Conservation (phyloP, 2,329 filamentous ascomycete genomes). For the Metarhizium anisopliae region DNA sequence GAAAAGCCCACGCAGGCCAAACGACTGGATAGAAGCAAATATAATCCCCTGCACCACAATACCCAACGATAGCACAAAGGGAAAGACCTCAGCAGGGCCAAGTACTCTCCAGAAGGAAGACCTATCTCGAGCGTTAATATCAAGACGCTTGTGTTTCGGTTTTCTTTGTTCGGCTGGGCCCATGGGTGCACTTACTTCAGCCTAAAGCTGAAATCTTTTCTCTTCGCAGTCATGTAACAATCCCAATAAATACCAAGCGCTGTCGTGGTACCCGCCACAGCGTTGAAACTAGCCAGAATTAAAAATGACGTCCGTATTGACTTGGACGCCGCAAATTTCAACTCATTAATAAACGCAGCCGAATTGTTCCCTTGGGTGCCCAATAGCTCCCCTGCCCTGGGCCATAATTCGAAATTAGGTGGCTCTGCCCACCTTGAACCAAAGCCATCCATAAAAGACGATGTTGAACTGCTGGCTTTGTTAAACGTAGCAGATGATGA, state of each 20-base stretch:
- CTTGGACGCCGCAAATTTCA: conserved; percentile 43
- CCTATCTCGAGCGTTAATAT: conserved; percentile 14
- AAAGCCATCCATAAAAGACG: conserved; percentile 1
- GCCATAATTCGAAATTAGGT: conserved; percentile 8
- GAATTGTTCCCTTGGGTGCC: conserved; percentile 31
- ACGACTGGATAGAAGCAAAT: conserved; percentile 48
- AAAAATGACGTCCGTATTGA: conserved; percentile 53
- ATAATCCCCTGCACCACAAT: conserved; percentile 49
- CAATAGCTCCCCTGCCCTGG: conserved; percentile 12
- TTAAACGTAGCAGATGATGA: background rate
- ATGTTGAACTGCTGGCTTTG: background rate
- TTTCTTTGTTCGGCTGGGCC: background rate
- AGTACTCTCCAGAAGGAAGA: conserved; percentile 34
- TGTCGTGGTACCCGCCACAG: conserved; percentile 46
- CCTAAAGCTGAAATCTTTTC: conserved; percentile 28
- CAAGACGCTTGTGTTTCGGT: background rate
- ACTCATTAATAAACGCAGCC: conserved; percentile 38
- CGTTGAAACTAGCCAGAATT: conserved; percentile 53
- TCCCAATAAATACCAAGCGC: conserved; percentile 49
- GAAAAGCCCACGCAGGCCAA: conserved; percentile 42
- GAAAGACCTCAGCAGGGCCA: conserved; percentile 39
- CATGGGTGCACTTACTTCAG: conserved; percentile 27
- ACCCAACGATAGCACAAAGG: conserved; percentile 47
- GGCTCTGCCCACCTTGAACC: conserved; percentile 2
- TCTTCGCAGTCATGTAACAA: conserved; percentile 37